Base-by-base conservation (phyloP, 192 early-diverging fungal species). In the Glomus cerebriforme region DNA sequence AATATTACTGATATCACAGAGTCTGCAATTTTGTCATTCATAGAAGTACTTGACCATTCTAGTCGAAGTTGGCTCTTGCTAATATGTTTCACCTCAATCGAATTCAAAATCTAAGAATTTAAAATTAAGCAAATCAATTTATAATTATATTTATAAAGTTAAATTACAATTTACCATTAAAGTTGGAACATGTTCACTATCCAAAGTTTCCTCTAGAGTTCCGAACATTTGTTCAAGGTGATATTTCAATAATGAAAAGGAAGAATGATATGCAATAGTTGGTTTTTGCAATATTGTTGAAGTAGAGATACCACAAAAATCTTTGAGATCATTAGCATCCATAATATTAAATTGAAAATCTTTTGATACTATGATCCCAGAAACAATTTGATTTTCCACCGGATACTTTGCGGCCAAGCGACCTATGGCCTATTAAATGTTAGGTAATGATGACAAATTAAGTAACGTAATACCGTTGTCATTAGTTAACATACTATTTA, bases 221-320 rank as follows among this genome's bases (percentile, higher is more conserved):
- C 96, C 98, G 92, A 95, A 99, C 95, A 99, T 97, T 81, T 93
- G 93, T 81, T 94, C 95, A 24, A 99, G 85, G 84, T 98, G 95
- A 89, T 94, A 95, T 75, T 89, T 90, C 24, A 99, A 88, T 63
- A 99, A 80, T 3, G 89, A 86, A 60, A 95, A 90, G 0, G 94
- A 90, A 15, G 93, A 95, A 58, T 90, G 87, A 71, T 91, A 94
- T 1, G 92, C 88, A 13, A 99, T 88, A 12, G 85, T 83, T 54
- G 92, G 93, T 75, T 92, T 87, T 84, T 98, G 96, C 63, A 92
- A 83, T 3, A 99, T 82, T 1, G 90, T 87, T 13, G 94, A 91
- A 1, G 93, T 90, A 63, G 88, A 83, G 43, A 99, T 86, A 31
- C 92, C 94, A 5, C 92, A 93, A 77, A 93, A 94, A 65, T 97